phyloP scores from a whole-genome alignment of 192 early-diverging fungal genomes.

The Coemansia sp. region DNA sequence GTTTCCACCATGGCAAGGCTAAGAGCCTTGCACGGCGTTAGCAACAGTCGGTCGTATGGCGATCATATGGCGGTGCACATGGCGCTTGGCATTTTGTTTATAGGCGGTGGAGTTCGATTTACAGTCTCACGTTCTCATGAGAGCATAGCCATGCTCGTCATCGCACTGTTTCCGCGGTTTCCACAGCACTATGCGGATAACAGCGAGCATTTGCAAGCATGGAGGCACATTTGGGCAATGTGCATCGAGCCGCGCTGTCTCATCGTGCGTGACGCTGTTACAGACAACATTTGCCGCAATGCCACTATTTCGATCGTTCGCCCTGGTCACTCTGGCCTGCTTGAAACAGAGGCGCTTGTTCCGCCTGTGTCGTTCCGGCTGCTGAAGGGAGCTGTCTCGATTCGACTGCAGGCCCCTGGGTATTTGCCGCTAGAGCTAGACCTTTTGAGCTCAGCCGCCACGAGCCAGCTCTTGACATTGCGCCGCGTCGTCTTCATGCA shows the following conservation, averaged over 20 bases:
- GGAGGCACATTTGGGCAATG: conserved; percentile 50
- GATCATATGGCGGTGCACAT: conserved; percentile 51
- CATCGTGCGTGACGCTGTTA: conserved; percentile 29
- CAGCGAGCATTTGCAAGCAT: conserved; percentile 48
- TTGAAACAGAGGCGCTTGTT: background rate
- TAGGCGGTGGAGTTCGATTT: conserved; percentile 47
- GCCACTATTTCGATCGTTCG: conserved; percentile 13
- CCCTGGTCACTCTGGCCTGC: background rate
- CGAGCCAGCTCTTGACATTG: background rate
- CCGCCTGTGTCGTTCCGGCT: conserved; percentile 23
- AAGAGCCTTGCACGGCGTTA: conserved; percentile 53
- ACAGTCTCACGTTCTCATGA: conserved; percentile 28
- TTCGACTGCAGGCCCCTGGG: conserved; percentile 24
- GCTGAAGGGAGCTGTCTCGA: conserved; percentile 2
- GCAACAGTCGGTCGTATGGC: conserved; percentile 28
- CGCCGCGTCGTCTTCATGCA: conserved; percentile 37
- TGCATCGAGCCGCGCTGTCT: conserved; percentile 45
- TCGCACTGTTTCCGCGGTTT: conserved; percentile 45
- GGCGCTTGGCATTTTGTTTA: conserved; percentile 43
- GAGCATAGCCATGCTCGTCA: conserved; percentile 35
- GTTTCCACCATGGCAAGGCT: conserved; percentile 61
- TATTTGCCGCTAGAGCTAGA: conserved; percentile 28
- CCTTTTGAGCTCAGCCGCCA: background rate
- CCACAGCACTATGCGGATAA: conserved; percentile 40
- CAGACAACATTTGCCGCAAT: conserved; percentile 25